Evolutionary conservation across 1,284 basidiomycete species (phyloP).

Genomic region (Amylostereum chailletii): DNA sequence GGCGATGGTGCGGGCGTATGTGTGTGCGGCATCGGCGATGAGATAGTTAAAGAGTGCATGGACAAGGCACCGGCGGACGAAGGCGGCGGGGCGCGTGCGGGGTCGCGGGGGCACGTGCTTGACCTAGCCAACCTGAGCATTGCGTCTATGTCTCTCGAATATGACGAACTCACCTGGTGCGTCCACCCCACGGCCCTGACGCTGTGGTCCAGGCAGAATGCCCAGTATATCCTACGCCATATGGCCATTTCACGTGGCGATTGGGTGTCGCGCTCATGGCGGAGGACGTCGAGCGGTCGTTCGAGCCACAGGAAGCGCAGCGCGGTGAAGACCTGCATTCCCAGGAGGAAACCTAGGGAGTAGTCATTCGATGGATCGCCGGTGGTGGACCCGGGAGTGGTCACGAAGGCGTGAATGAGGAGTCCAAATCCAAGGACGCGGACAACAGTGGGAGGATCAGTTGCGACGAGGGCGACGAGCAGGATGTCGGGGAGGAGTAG

Average conservation of each 20-base stretch:
- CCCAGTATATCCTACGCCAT: constrained; percentile 10
- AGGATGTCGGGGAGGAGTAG: background rate
- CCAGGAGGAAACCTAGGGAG: constrained; percentile 7
- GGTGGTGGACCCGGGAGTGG: constrained; percentile 1
- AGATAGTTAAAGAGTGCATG: no score
- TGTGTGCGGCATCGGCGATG: no score
- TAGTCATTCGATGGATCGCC: constrained; percentile 7
- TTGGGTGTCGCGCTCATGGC: constrained; percentile 10
- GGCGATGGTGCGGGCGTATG: no score
- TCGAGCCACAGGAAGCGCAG: constrained; percentile 11
- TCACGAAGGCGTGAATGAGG: background rate
- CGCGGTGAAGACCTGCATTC: constrained; percentile 11
- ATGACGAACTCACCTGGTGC: constrained; percentile 9
- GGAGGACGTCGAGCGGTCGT: constrained; percentile 11
- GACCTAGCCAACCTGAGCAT: background rate
- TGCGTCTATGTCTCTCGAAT: no score
- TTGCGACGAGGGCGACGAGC: background rate
- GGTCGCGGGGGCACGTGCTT: background rate
- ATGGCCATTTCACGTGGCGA: constrained; percentile 3
- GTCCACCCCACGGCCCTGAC: constrained; percentile 15
- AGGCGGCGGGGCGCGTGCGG: background rate
- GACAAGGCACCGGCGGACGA: background rate
- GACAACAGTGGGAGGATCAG: background rate
- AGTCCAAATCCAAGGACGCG: background rate
- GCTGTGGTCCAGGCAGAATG: constrained; percentile 7